Percentiles rank a stretch among this genome's conserved stretches.
Conservation (phyloP, 495 filamentous ascomycete species). For the Talaromyces ruber region DNA sequence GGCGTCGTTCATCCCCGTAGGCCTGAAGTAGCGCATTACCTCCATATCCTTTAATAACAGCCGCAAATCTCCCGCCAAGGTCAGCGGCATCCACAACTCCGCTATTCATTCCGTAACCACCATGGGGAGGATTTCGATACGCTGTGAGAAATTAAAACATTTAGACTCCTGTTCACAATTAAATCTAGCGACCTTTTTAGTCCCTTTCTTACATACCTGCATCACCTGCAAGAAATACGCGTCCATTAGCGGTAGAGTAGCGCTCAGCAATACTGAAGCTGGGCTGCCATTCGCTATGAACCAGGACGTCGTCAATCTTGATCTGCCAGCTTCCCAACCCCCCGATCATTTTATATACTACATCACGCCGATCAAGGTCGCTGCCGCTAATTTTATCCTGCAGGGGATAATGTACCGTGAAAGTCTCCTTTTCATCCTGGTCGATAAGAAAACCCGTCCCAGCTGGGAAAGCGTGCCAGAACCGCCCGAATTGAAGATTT, state of each 20-base stretch:
- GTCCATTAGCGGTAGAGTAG: slow-evolving; percentile 11
- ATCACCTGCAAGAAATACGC: slow-evolving; percentile 48
- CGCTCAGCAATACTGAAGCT: slow-evolving; percentile 13
- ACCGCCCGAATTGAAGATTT: slow-evolving; percentile 12
- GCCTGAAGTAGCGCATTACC: slow-evolving; percentile 10
- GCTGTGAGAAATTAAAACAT: slow-evolving; percentile 15
- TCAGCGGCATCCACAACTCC: slow-evolving; percentile 21
- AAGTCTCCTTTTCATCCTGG: slow-evolving; percentile 24
- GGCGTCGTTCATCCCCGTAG: slow-evolving; percentile 17
- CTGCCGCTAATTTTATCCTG: background rate
- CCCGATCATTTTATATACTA: slow-evolving; percentile 17
- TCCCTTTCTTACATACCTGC: slow-evolving; percentile 9
- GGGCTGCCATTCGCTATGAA: slow-evolving; percentile 15
- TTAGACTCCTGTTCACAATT: background rate
- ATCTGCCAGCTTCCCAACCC: slow-evolving; percentile 9
- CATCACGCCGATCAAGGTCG: slow-evolving; percentile 12
- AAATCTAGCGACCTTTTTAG: background rate
- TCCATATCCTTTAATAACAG: slow-evolving; percentile 16
- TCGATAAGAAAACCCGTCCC: slow-evolving; percentile 13
- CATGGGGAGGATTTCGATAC: slow-evolving; percentile 41
- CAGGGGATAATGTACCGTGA: slow-evolving; percentile 16
- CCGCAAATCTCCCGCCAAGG: slow-evolving; percentile 22
- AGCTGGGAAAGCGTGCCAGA: slow-evolving; percentile 22
- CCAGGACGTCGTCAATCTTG: slow-evolving; percentile 24
- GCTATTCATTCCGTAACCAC: slow-evolving; percentile 27